These are phyloP conservation scores for Penicillium malachiteum DNA, from an alignment of 495 filamentous ascomycete species.

Conservation along the genomic window DNA sequence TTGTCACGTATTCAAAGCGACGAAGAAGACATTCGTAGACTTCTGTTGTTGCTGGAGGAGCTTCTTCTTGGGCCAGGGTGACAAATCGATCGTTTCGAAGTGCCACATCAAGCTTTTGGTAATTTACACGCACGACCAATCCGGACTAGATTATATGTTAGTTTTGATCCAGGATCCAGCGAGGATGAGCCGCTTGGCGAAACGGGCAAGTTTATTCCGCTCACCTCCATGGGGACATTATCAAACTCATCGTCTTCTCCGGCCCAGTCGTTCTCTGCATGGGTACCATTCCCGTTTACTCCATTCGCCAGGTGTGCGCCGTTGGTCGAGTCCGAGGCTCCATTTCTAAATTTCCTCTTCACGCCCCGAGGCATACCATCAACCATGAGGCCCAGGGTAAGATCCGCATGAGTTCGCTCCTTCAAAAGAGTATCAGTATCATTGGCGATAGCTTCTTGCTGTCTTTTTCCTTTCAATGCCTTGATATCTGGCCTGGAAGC, in stretches of 20 bases:
- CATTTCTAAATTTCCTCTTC: slow-evolving; percentile 31
- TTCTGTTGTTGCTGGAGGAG: slow-evolving; percentile 53
- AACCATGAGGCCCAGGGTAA: slow-evolving; percentile 32
- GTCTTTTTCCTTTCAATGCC: slow-evolving; percentile 55
- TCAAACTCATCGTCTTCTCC: slow-evolving; percentile 40
- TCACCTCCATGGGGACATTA: slow-evolving; percentile 44
- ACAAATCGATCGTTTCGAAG: slow-evolving; percentile 77
- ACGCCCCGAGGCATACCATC: slow-evolving; percentile 40
- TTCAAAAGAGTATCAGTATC: slow-evolving; percentile 28
- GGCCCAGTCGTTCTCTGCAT: slow-evolving; percentile 36
- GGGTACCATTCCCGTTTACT: slow-evolving; percentile 22
- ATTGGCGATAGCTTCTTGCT: slow-evolving; percentile 53
- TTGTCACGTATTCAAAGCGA: slow-evolving; percentile 63
- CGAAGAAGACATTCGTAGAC: slow-evolving; percentile 74
- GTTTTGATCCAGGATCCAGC: neutral
- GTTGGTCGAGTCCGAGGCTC: slow-evolving; percentile 9
- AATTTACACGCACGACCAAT: slow-evolving; percentile 76
- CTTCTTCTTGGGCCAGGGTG: slow-evolving; percentile 56
- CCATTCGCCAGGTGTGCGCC: slow-evolving; percentile 16
- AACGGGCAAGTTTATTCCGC: neutral
- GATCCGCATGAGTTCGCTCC: slow-evolving; percentile 34
- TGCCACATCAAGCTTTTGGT: slow-evolving; percentile 77
- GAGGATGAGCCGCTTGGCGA: neutral
- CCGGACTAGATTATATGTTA: slow-evolving; percentile 41
- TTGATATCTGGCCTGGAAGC: slow-evolving; percentile 38